phyloP scores from a whole-genome alignment of 192 early-diverging fungal species.

The Coemansia sp. region DNA sequence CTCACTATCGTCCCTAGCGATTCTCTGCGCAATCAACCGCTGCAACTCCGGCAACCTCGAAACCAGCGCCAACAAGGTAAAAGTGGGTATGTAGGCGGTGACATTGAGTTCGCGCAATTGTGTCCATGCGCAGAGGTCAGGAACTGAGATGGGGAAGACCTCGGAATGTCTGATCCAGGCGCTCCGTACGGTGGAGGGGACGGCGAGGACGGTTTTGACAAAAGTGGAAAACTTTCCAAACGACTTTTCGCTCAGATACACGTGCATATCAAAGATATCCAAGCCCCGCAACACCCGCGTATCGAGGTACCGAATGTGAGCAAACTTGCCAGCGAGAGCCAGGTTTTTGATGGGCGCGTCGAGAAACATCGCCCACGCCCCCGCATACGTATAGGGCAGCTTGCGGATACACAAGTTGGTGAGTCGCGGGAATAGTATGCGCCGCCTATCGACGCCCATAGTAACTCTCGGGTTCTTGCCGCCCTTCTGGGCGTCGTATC shows the following conservation, averaged over 20 bases:
- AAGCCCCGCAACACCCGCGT: slow-evolving; percentile 6
- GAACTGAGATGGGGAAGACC: slow-evolving; percentile 33
- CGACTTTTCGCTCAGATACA: slow-evolving; percentile 8
- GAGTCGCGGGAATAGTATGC: slow-evolving; percentile 16
- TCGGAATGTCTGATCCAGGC: slow-evolving; percentile 35
- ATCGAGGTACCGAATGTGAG: slow-evolving; percentile 29
- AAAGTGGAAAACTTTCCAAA: slow-evolving; percentile 21
- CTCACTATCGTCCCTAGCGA: slow-evolving; percentile 26
- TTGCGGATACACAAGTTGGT: slow-evolving; percentile 10
- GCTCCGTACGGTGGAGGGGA: slow-evolving; percentile 11
- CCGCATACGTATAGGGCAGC: slow-evolving; percentile 34
- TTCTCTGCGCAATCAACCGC: slow-evolving; percentile 24
- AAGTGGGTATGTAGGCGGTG: slow-evolving; percentile 26
- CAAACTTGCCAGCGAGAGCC: slow-evolving; percentile 29
- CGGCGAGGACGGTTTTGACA: slow-evolving; percentile 15
- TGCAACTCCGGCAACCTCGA: slow-evolving; percentile 17
- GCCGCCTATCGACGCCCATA: slow-evolving; percentile 28
- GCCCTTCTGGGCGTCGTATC: slow-evolving; percentile 15
- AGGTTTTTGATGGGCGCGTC: slow-evolving; percentile 21
- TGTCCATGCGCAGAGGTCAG: slow-evolving; percentile 17
- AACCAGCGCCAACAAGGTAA: slow-evolving; percentile 17
- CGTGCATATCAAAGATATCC: slow-evolving; percentile 22
- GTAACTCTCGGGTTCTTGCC: slow-evolving; percentile 15
- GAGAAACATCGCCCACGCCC: slow-evolving; percentile 42
- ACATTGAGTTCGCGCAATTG: slow-evolving; percentile 27